These are phyloP conservation scores for Crinitomyces ghanaensis DNA, from an alignment of 805 yeast species.

Conservation along the genomic window DNA sequence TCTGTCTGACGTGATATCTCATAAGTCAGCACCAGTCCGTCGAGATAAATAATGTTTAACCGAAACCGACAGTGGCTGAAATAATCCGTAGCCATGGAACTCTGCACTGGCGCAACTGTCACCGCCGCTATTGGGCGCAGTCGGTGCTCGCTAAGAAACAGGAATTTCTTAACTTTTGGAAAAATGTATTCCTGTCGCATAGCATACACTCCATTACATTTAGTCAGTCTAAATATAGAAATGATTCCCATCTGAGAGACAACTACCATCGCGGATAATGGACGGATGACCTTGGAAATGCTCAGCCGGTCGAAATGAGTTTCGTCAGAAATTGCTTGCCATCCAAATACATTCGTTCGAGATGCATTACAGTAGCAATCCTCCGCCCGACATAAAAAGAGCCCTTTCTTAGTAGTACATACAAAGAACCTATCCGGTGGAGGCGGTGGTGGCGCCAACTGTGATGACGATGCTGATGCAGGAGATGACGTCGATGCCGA, in stretches of 20 bases:
- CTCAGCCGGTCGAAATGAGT: conserved; percentile 21
- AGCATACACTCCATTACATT: conserved; percentile 31
- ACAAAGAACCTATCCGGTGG: conserved; percentile 27
- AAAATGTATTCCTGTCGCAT: conserved; percentile 32
- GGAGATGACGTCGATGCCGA: too few species aligned
- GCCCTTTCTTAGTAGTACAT: conserved; percentile 34
- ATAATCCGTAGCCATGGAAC: conserved; percentile 2
- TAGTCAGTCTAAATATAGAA: conserved; percentile 32
- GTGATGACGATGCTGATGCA: too few species aligned
- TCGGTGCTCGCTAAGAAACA: conserved; percentile 5
- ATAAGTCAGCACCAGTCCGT: conserved; percentile 10
- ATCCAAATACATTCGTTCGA: conserved; percentile 33
- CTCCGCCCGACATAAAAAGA: conserved; percentile 37
- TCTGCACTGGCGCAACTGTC: conserved; percentile 9
- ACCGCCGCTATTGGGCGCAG: conserved; percentile 11
- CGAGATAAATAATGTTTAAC: conserved; percentile 8
- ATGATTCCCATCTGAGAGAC: conserved; percentile 37
- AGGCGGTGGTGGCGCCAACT: too few species aligned
- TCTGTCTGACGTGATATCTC: conserved; percentile 4
- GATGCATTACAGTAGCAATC: conserved; percentile 39
- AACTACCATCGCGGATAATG: conserved; percentile 30
- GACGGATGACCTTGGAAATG: conserved; percentile 28
- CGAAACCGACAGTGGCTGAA: conserved; percentile 1
- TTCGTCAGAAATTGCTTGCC: conserved; percentile 17
- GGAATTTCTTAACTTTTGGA: conserved; percentile 15